Base-by-base conservation (phyloP, 352 stramenopile genomes). In the Phytophthora foliorum region DNA sequence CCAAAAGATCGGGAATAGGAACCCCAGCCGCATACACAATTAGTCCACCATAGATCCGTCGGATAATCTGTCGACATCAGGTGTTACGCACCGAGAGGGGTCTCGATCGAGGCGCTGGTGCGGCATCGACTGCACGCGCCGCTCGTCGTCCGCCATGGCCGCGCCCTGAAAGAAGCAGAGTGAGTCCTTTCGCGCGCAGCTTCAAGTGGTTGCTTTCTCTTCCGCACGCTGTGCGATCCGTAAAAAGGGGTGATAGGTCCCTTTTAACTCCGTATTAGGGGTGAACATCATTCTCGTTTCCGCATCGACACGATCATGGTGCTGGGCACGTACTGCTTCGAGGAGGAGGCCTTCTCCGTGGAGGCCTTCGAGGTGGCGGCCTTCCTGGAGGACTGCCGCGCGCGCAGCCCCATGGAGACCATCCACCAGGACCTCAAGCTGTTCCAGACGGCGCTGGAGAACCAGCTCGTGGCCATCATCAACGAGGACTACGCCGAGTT, bases 401-500 rank as follows among this genome's bases (percentile, higher is more conserved):
- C 82, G 36, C 84, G 75, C 24, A 90, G 76, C 59, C 85, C 88
- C 24, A 94, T 96, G 86, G 89, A 93, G 62, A 93, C 84, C 2
- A 88, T 96, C 50, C 82, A 95, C 54, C 80, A 92, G 60, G 89
- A 96, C 64, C 80, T 96, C 27, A 85, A 90, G 69, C 80, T 84
- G 38, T 94, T 96, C 69, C 89, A 94, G 76, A 91, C 82, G 32
- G 78, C 87, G 65, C 80, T 96, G 8, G 89, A 96, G 74, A 96
- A 94, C 69, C 89, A 96, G 77, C 80, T 97, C 29, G 89, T 97
- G 14, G 81, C 86, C 41, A 95, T 97, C 68, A 97, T 97, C 76
- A 94, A 97, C 57, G 79, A 94, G 38, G 89, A 97, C 72, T 97
- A 97, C 60, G 79, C 86, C 48, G 89, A 97, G 77, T 97, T 97